Evolutionary conservation across 768 basidiomycete genomes (phyloP), one percentile per base, ranked within the genome.

Genomic region (Xanthoconium stramineum): DNA sequence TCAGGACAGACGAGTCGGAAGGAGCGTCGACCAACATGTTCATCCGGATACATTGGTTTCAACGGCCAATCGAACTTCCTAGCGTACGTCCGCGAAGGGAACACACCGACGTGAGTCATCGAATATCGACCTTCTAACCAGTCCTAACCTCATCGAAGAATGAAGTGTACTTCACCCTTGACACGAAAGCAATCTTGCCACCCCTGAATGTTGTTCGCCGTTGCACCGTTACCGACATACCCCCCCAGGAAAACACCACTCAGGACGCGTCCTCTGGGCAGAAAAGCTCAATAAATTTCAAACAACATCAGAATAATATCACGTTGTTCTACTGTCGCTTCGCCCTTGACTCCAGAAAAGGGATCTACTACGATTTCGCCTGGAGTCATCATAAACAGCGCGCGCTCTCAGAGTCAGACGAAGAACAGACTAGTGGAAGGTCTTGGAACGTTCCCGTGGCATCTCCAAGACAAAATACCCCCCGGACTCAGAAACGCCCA

Each of bases 21-120:
- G 65, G 66, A n/a, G 68, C 63, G 2, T 61, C 50, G 24, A 61
- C 69, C 37, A 78, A 73, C 47, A 83, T 85, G 76, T 76, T 80
- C 53, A 69, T 88, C 24, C 78, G 80, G 29, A 71, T 91, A 24
- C 89, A 90, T 61, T 92, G 89, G 89, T 92, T 91, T 63, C 71
- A 88, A 58, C 73, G 83, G 33, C 88, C 88, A 1, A 70, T 73
- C 0, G 83, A 91, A 65, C 72, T 91, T 56, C 79, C 88, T 8
- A 71, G 72, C 28, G 72, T 84, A 50, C 77, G 89, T 13, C 83
- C 82, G 1, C 80, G 81, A 59, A 78, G 88, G 42, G 80, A 83
- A 17, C 80, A 85, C 66, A 63, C 73, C 44, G 78, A 85, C 71
- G 89, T 89, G 53, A 46, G 78, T 65, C 10, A 14, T 53, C 15